A percentile compares a stretch with the other conserved stretches of the same genome.
Conservation (phyloP, 495 filamentous ascomycete species). For the Neurospora sp. region DNA sequence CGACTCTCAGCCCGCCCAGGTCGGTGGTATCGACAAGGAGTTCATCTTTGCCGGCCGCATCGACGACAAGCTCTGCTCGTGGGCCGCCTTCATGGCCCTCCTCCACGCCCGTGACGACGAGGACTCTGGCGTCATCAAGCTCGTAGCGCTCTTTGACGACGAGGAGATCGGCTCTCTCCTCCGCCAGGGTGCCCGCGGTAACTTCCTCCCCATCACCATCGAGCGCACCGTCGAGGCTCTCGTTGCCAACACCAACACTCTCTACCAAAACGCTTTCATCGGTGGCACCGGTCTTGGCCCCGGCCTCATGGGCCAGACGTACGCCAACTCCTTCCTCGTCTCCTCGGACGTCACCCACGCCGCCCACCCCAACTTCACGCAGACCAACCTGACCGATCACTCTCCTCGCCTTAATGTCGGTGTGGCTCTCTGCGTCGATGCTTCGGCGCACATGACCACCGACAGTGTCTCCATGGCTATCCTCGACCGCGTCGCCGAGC, state of each 20-base stretch:
- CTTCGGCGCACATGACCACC: slow-evolving; percentile 87
- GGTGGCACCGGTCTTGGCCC: slow-evolving; percentile 28
- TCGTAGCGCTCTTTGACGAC: slow-evolving; percentile 88
- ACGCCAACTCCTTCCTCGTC: slow-evolving; percentile 86
- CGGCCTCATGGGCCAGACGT: slow-evolving; percentile 68
- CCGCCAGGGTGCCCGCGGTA: slow-evolving; percentile 80
- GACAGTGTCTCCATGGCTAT: slow-evolving; percentile 73
- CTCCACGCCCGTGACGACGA: slow-evolving; percentile 50
- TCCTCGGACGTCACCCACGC: slow-evolving; percentile 92
- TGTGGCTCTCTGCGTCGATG: slow-evolving; percentile 72
- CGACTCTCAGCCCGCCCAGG: slow-evolving; percentile 74
- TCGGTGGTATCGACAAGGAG: slow-evolving; percentile 83
- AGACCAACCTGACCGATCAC: slow-evolving; percentile 73
- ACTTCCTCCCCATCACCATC: slow-evolving; percentile 71
- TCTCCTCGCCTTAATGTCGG: slow-evolving; percentile 84
- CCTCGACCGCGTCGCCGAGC: slow-evolving; percentile 62
- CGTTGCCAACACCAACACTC: slow-evolving; percentile 8
- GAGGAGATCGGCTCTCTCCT: slow-evolving; percentile 90
- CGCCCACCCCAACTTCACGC: slow-evolving; percentile 85
- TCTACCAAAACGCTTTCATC: slow-evolving; percentile 24
- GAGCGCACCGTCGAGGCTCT: slow-evolving; percentile 73
- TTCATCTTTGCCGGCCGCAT: slow-evolving; percentile 92
- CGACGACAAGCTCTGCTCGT: slow-evolving; percentile 95
- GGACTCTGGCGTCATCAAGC: slow-evolving; percentile 55
- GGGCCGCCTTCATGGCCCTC: slow-evolving; percentile 79